Evolutionary conservation across 257 asterid genomes (phyloP).

Genomic region (Oldenlandia corymbosa): DNA sequence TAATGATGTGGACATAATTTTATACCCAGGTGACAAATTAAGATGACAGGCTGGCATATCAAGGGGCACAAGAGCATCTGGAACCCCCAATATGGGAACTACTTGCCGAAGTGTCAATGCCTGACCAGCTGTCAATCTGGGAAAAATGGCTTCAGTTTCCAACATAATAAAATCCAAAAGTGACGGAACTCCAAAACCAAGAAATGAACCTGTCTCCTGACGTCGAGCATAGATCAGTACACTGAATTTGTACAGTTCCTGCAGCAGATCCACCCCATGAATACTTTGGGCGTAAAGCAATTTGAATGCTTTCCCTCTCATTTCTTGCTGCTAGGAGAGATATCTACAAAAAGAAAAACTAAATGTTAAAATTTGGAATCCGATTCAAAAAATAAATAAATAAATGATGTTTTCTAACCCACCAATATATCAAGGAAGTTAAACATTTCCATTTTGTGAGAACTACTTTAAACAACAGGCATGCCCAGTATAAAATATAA

Average conservation of each 20-base stretch:
- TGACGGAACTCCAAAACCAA: constrained; percentile 14
- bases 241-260: constrained; percentile 76
- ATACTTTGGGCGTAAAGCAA: constrained; percentile 88
- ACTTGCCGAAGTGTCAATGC: constrained; percentile 77
- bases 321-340: constrained; percentile 94
- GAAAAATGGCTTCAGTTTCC: constrained; percentile 16
- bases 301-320: constrained; percentile 94
- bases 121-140: constrained; percentile 81
- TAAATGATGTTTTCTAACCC: background rate
- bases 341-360: constrained; percentile 60
- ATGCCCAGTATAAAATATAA: background rate
- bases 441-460: background rate
- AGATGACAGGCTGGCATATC: constrained; percentile 62
- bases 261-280: constrained; percentile 87
- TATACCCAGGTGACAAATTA: constrained; percentile 80
- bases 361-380: constrained; percentile 25
- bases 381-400: background rate
- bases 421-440: background rate
- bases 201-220: constrained; percentile 77
- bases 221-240: constrained; percentile 68
- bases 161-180: constrained; percentile 8
- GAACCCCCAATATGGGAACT: constrained; percentile 84
- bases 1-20: background rate
- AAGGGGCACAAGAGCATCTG: constrained; percentile 97
- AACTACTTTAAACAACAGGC: background rate